These are phyloP conservation scores for Podosphaera aphanis DNA, from an alignment of 2,329 filamentous ascomycete species.

Conservation along the genomic window DNA sequence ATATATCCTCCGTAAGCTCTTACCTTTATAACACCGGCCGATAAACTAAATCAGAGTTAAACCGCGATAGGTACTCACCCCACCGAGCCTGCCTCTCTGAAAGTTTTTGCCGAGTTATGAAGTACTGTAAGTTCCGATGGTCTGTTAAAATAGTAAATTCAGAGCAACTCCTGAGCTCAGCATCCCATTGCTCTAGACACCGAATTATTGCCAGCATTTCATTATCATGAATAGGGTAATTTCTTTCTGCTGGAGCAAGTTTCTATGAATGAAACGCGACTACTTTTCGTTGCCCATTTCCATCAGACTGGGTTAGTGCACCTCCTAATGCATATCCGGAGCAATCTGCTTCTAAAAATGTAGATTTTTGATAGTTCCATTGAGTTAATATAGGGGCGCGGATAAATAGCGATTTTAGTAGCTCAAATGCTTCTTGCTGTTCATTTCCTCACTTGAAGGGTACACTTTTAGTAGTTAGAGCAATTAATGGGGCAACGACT, in stretches of 20 bases:
- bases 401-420: background rate
- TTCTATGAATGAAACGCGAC: background rate
- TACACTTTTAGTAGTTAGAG: background rate
- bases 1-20: too few species aligned
- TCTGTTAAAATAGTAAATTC: slow-evolving; percentile 1
- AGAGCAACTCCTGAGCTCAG: background rate
- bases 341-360: background rate
- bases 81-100: background rate
- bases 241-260: background rate
- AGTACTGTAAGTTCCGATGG: slow-evolving; percentile 1
- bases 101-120: background rate
- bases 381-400: background rate
- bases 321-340: background rate
- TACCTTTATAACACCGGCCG: too few species aligned
- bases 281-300: background rate
- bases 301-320: background rate
- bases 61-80: background rate
- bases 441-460: background rate
- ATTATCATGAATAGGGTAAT: background rate
- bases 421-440: background rate
- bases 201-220: background rate
- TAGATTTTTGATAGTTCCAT: background rate
- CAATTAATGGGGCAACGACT: background rate
- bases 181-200: background rate
- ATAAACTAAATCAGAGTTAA: background rate